phyloP scores from a whole-genome alignment of 2,329 filamentous ascomycete genomes.

The Raffaelea albimanens region DNA sequence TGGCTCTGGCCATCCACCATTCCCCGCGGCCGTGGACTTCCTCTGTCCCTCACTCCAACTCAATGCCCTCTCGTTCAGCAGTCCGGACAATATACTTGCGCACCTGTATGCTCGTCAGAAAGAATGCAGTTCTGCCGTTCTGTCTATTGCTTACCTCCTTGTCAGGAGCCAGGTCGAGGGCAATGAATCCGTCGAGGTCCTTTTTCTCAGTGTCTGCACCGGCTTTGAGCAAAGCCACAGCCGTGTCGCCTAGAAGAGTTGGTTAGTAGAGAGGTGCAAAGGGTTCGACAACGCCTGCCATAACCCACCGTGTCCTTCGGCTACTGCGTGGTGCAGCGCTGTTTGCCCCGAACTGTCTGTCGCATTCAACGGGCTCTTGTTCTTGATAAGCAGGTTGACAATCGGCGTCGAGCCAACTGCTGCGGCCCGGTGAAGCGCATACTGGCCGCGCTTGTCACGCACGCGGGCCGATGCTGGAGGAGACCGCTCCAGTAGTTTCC shows the following conservation, averaged over 20 bases:
- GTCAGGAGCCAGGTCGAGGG: conserved; percentile 80
- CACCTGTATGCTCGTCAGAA: conserved; percentile 38
- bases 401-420: conserved; percentile 86
- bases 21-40: conserved; percentile 1
- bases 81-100: conserved; percentile 66
- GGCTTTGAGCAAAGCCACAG: conserved; percentile 70
- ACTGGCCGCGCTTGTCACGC: conserved; percentile 79
- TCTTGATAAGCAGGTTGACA: conserved; percentile 66
- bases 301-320: conserved; percentile 57
- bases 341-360: conserved; percentile 78
- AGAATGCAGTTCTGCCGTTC: background rate
- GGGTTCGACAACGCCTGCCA: too few relatives aligned
- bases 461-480: conserved; percentile 64
- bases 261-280: too few relatives aligned
- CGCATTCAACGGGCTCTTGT: conserved; percentile 72
- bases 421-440: conserved; percentile 83
- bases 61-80: conserved; percentile 79
- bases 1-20: background rate
- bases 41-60: conserved; percentile 23
- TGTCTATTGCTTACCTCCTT: conserved; percentile 52
- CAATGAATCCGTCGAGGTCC: conserved; percentile 59
- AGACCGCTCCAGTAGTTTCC: conserved; percentile 63
- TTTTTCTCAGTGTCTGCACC: conserved; percentile 76
- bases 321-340: conserved; percentile 78
- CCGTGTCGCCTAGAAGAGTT: conserved; percentile 79